Conservation (phyloP, 441 rosid genomes). For the Manihot esculenta region DNA sequence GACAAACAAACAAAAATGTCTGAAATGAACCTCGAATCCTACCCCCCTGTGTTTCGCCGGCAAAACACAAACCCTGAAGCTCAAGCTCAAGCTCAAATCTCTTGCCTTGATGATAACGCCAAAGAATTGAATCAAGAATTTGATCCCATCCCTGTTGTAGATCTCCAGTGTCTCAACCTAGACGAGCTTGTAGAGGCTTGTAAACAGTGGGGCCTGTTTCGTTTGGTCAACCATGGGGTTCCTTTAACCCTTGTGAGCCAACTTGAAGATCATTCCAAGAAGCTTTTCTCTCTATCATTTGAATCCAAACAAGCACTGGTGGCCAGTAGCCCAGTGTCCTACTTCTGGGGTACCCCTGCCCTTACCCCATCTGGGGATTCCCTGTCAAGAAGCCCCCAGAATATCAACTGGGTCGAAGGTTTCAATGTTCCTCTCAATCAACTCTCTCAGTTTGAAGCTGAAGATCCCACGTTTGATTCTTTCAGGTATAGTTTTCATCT, state of each 20-base stretch:
- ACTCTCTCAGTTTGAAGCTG: slow-evolving; percentile 33
- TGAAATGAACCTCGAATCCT: slow-evolving; percentile 44
- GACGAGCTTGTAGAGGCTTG: slow-evolving; percentile 56
- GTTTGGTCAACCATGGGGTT: slow-evolving; percentile 67
- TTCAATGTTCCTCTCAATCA: slow-evolving; percentile 48
- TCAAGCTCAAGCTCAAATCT: not conserved
- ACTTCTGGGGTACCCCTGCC: slow-evolving; percentile 75
- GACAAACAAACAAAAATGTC: not conserved
- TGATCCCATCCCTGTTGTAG: slow-evolving; percentile 40
- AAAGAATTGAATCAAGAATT: slow-evolving; percentile 7
- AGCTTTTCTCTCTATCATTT: slow-evolving; percentile 48
- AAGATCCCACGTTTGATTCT: slow-evolving; percentile 34
- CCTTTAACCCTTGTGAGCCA: slow-evolving; percentile 40
- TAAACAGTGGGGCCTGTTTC: slow-evolving; percentile 66
- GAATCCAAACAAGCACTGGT: slow-evolving; percentile 46
- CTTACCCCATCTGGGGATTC: slow-evolving; percentile 52
- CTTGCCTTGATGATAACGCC: not conserved
- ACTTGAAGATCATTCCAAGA: slow-evolving; percentile 40
- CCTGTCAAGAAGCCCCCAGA: slow-evolving; percentile 29
- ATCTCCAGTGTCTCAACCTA: slow-evolving; percentile 43
- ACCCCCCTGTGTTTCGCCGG: slow-evolving; percentile 55
- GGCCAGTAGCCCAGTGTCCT: slow-evolving; percentile 40
- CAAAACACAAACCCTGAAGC: not conserved
- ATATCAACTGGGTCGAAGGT: slow-evolving; percentile 62
- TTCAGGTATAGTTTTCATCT: slow-evolving; percentile 48